Conservation (phyloP, 176 grass and related monocot genomes). For the Rhipidocladum racemiflorum region DNA sequence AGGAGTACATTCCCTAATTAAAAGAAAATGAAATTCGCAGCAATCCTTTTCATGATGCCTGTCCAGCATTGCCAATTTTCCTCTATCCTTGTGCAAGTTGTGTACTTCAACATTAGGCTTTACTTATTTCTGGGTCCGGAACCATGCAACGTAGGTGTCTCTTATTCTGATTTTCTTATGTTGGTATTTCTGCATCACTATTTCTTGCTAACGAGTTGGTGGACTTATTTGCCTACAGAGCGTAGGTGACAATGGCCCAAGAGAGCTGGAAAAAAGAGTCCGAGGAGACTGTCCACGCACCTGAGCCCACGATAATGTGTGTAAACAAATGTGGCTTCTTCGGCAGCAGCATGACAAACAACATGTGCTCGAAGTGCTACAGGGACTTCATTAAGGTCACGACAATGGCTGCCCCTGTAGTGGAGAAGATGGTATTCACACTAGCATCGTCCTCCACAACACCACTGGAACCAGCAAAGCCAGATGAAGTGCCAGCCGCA, state of each 20-base stretch:
- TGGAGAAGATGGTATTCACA: slow-evolving; percentile 35
- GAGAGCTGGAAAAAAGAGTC: slow-evolving; percentile 83
- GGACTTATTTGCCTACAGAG: slow-evolving; percentile 2
- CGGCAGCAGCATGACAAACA: slow-evolving; percentile 61
- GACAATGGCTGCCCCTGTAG: slow-evolving; percentile 16
- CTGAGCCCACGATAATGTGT: slow-evolving; percentile 60
- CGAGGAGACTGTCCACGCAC: slow-evolving; percentile 53
- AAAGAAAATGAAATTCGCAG: not conserved
- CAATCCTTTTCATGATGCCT: not conserved
- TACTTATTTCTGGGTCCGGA: not conserved
- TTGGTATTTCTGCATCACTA: not conserved
- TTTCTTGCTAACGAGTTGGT: not conserved
- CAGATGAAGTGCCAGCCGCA: not conserved
- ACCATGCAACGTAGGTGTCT: not conserved
- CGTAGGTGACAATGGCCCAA: slow-evolving; percentile 56
- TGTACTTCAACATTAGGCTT: not conserved
- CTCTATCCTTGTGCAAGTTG: not conserved
- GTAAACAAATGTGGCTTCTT: slow-evolving; percentile 92
- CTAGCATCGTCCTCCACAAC: slow-evolving; percentile 30
- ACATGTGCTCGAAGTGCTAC: slow-evolving; percentile 80
- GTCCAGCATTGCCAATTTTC: not conserved
- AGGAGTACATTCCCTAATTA: not conserved
- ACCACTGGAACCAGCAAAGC: slow-evolving; percentile 8
- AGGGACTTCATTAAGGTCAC: slow-evolving; percentile 43
- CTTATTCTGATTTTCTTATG: not conserved